These are phyloP conservation scores for Diaporthe vaccinii DNA, from an alignment of 2,329 filamentous ascomycete species.

Conservation along the genomic window DNA sequence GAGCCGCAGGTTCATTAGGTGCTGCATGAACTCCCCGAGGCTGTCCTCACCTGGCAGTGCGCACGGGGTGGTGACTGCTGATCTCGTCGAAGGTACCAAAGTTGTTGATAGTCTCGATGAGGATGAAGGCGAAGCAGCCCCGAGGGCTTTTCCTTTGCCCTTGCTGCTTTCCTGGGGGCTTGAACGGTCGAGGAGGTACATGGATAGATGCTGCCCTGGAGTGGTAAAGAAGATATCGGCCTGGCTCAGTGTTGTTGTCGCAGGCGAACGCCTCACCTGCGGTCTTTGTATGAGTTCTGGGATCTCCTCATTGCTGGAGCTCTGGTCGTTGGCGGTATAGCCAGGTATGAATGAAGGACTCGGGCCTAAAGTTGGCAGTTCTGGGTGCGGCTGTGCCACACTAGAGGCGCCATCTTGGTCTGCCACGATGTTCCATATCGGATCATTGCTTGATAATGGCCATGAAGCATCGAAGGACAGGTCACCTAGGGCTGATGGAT, in stretches of 20 bases:
- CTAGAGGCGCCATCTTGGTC: background rate
- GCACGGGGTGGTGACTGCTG: background rate
- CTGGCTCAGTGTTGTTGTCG: background rate
- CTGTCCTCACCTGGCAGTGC: constrained; percentile 9
- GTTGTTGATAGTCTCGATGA: constrained; percentile 1
- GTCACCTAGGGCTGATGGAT: background rate
- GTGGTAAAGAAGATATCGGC: background rate
- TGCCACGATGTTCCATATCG: background rate
- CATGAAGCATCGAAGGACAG: constrained; percentile 13
- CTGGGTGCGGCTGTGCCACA: no score
- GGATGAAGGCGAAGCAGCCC: background rate
- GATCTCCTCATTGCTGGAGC: background rate
- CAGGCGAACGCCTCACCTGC: background rate
- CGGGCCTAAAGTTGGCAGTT: background rate
- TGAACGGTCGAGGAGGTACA: background rate
- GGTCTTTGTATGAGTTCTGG: background rate
- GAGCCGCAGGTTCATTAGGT: constrained; percentile 8
- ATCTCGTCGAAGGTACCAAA: background rate
- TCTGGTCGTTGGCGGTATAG: background rate
- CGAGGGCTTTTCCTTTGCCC: background rate
- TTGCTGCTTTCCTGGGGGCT: background rate
- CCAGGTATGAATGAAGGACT: background rate
- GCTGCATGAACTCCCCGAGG: constrained; percentile 3
- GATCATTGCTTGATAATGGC: constrained; percentile 6
- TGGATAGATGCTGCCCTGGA: background rate